Percentiles rank a stretch among this genome's conserved stretches.
Conservation (phyloP, 1,284 basidiomycete species). For the Singerocomus inundabilis region DNA sequence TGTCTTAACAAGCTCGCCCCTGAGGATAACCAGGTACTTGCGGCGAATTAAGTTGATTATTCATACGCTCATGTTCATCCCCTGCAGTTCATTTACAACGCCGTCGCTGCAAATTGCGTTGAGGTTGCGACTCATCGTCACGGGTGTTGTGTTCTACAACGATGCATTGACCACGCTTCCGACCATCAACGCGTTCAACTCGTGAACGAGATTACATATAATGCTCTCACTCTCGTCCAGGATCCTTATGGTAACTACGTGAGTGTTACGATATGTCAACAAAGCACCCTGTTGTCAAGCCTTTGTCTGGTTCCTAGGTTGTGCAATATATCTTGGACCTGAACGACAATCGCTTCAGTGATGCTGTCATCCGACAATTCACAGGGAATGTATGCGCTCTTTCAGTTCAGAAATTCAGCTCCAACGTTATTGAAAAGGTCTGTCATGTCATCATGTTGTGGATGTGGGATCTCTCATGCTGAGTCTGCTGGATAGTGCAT, state of each 20-base stretch:
- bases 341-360: slow-evolving; percentile 97
- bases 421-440: slow-evolving; percentile 92
- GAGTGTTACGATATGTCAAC: slow-evolving; percentile 32
- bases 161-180: slow-evolving; percentile 98
- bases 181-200: slow-evolving; percentile 95
- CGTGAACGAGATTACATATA: slow-evolving; percentile 98
- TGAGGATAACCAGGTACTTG: slow-evolving; percentile 90
- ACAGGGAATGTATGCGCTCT: slow-evolving; percentile 96
- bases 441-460: slow-evolving; percentile 11
- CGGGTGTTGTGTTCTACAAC: slow-evolving; percentile 97
- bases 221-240: slow-evolving; percentile 96
- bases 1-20: slow-evolving; percentile 97
- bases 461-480: neutral
- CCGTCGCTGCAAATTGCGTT: slow-evolving; percentile 97
- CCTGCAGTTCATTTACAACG: slow-evolving; percentile 95
- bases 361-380: slow-evolving; percentile 97
- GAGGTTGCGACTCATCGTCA: slow-evolving; percentile 99
- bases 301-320: slow-evolving; percentile 50
- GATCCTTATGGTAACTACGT: slow-evolving; percentile 98
- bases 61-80: slow-evolving; percentile 3
- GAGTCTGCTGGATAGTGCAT: slow-evolving; percentile 67
- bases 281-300: neutral
- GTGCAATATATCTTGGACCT: slow-evolving; percentile 98
- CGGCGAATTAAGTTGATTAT: neutral
- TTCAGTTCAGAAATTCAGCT: slow-evolving; percentile 98